A percentile compares a stretch with the other conserved stretches of the same genome.
Conservation (phyloP, 495 filamentous ascomycete species). For the Penicillium soppii region DNA sequence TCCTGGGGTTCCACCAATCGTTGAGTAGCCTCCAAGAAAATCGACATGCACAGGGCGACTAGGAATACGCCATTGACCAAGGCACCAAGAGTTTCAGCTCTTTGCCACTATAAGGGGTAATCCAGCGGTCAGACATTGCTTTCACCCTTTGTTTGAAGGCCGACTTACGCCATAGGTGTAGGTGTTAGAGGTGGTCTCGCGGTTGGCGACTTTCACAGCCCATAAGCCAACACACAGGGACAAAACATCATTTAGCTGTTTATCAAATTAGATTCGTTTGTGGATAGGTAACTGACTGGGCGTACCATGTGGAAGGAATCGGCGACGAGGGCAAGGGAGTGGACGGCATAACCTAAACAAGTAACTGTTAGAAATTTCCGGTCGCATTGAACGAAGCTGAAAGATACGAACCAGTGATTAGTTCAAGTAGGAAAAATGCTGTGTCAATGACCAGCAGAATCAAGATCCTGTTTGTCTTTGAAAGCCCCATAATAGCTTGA, state of each 20-base stretch:
- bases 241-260: constrained; percentile 85
- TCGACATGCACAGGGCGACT: constrained; percentile 90
- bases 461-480: constrained; percentile 87
- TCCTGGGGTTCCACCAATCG: constrained; percentile 85
- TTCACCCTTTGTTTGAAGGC: constrained; percentile 5
- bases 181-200: constrained; percentile 74
- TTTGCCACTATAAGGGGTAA: constrained; percentile 71
- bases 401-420: constrained; percentile 62
- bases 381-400: neutral
- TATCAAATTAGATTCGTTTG: constrained; percentile 7
- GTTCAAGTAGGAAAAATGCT: constrained; percentile 84
- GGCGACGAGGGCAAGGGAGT: constrained; percentile 89
- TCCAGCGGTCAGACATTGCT: constrained; percentile 24
- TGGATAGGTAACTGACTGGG: neutral
- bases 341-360: constrained; percentile 68
- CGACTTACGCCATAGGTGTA: constrained; percentile 87
- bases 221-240: constrained; percentile 90
- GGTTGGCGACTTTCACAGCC: constrained; percentile 85
- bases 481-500: constrained; percentile 68
- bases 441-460: constrained; percentile 90
- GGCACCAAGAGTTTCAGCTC: constrained; percentile 95
- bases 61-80: constrained; percentile 96
- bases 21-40: constrained; percentile 90
- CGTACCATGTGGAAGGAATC: constrained; percentile 98
- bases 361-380: constrained; percentile 12